Base-by-base conservation (phyloP, 495 filamentous ascomycete genomes). In the Aspergillus taichungensis region DNA sequence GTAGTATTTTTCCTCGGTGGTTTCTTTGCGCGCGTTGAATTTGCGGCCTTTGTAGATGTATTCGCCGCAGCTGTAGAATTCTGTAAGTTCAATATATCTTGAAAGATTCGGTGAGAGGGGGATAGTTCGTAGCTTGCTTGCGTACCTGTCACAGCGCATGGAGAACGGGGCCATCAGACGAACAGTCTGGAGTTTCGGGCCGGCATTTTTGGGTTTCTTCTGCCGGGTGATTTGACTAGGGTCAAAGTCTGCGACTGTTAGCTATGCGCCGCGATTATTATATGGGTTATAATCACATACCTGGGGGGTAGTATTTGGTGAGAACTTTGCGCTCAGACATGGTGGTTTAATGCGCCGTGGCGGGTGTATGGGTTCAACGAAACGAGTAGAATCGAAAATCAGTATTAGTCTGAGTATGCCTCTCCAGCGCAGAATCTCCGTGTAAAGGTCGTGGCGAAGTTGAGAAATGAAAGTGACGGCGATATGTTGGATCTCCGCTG, bases 11-110 rank as follows among this genome's bases (percentile, higher is more conserved):
- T 97, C 89, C 34, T 92, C 88, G 6, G 85, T 87, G 6, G 84
- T 94, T 57, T 96, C 88, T 53, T 99, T 99, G 40, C 88, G 81
- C 3, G 92, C 90, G 65, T 96, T 98, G 76, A 95, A 97, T 57
- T 96, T 97, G 39, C 90, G 82, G 1, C 91, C 91, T 52, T 87
- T 87, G 73, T 96, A 95, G 61, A 98, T 96, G 74, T 87, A 96
- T 71, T 96, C 90, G 59, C 52, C 45, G 46, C 18, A 24, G 18
- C 18, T 24, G 18, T 24, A 24, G 18, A 13, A 13, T 12, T 31
- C 5, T n/a, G 14, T 32, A 42, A 35, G 37, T 34, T 40, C 34
- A 29, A 31, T 40, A 11, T n/a, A 30, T 13, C 6, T 37, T n/a
- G 30, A 14, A 5, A 34, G 43, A 27, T 3, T 18, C 3, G 43